Base-by-base conservation (phyloP, 2,329 filamentous ascomycete genomes). In the Peltaster fructicola region DNA sequence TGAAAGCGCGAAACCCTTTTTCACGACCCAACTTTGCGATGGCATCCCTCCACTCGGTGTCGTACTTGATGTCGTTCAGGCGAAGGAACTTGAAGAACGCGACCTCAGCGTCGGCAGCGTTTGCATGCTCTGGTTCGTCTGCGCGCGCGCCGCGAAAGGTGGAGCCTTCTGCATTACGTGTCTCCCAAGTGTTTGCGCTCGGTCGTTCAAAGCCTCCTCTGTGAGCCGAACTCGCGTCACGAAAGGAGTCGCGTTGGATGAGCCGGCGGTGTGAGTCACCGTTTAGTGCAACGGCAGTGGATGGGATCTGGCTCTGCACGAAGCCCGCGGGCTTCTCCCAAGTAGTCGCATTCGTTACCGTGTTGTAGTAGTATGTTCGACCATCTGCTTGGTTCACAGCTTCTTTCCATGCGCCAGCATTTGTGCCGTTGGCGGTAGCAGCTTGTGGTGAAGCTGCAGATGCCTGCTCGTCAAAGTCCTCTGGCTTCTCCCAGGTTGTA, bases 401-500 rank as follows among this genome's bases (percentile, higher is more conserved):
- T 24, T 37, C 35, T 11, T 31, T 30, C 44, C 44, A 48, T 9
- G 19, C 35, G 23, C 36, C n/a, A n/a, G n/a, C n/a, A n/a, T n/a
- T n/a, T n/a, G n/a, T n/a, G n/a, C n/a, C n/a, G n/a, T n/a, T n/a
- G n/a, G n/a, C n/a, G n/a, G n/a, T n/a, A n/a, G n/a, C n/a, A n/a
- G n/a, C n/a, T n/a, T n/a, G n/a, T n/a, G n/a, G n/a, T n/a, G n/a
- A n/a, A n/a, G n/a, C n/a, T n/a, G n/a, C n/a, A n/a, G n/a, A n/a
- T n/a, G n/a, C n/a, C n/a, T n/a, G n/a, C n/a, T 26, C 34, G 18
- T 39, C 38, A 30, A 36, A 41, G 21, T 91, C 88, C 45, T 77
- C 67, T 4, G 88, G 88, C 56, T 93, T 95, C 20, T 72, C 74
- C 88, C 88, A 98, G 65, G 84, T 76, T 16, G 88, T 95, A 34